These are phyloP conservation scores for Macadamia integrifolia DNA, from an alignment of 164 flowering plant genomes.

Conservation along the genomic window DNA sequence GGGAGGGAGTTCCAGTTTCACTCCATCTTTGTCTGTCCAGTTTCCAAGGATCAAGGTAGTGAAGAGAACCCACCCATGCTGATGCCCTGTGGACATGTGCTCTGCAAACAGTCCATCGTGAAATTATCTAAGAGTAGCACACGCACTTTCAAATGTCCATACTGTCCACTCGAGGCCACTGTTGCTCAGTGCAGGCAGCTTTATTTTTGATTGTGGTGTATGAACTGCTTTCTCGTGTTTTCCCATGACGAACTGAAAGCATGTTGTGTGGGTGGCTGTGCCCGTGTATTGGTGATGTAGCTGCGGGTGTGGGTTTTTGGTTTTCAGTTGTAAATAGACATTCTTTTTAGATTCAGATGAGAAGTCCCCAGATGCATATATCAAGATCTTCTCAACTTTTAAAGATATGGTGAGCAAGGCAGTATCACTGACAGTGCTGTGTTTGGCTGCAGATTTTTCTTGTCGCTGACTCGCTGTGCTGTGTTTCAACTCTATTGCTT, in stretches of 20 bases:
- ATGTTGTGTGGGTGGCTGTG: constrained; percentile 9
- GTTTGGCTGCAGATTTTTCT: too few relatives aligned
- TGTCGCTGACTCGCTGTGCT: too few relatives aligned
- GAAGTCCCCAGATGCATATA: not conserved
- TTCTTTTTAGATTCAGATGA: constrained; percentile 20
- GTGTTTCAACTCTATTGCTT: too few relatives aligned
- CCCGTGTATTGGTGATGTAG: not conserved
- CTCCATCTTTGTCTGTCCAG: constrained; percentile 82
- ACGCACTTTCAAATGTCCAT: constrained; percentile 77
- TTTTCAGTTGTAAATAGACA: constrained; percentile 27
- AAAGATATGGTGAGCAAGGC: too few relatives aligned
- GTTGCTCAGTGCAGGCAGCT: constrained; percentile 57
- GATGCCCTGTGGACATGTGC: constrained; percentile 85
- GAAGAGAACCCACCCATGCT: constrained; percentile 89
- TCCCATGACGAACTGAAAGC: constrained; percentile 4
- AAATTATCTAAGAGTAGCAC: constrained; percentile 68
- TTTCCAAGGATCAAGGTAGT: constrained; percentile 65
- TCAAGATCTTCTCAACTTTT: not conserved
- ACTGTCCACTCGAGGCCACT: constrained; percentile 57
- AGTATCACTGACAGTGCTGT: too few relatives aligned
- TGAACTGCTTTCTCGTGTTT: constrained; percentile 1
- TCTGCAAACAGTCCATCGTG: constrained; percentile 72
- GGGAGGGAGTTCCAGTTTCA: constrained; percentile 73
- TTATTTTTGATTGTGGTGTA: constrained; percentile 34
- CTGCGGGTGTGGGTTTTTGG: not conserved